Percentiles rank a stretch among this genome's conserved stretches.
Conservation (phyloP, 1,284 basidiomycete species). For the Ustilago esculenta region DNA sequence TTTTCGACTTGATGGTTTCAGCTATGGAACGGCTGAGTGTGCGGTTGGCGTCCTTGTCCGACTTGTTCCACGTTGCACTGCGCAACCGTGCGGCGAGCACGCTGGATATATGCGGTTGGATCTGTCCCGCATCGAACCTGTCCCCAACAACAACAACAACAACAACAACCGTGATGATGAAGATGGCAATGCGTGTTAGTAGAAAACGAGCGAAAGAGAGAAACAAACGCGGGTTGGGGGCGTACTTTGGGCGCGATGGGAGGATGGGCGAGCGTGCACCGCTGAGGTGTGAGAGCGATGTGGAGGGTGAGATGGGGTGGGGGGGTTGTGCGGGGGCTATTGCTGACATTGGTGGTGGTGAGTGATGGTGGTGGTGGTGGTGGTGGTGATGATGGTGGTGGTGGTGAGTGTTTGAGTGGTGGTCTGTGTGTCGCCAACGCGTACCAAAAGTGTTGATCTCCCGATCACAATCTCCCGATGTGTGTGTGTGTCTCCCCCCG, state of each 20-base stretch:
- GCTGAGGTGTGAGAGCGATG: constrained; percentile 5
- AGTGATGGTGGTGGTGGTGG: not conserved
- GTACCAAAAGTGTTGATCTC: constrained; percentile 31
- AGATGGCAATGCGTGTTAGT: too few species aligned
- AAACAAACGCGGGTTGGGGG: not conserved
- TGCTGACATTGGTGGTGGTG: constrained; percentile 3
- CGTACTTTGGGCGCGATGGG: constrained; percentile 24
- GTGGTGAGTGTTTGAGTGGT: too few species aligned
- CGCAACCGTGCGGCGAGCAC: constrained; percentile 18
- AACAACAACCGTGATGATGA: too few species aligned
- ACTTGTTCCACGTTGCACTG: constrained; percentile 41
- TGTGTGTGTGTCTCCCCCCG: not conserved
- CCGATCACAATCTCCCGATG: not conserved
- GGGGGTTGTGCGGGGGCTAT: constrained; percentile 7
- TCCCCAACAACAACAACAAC: not conserved
- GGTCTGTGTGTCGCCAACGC: too few species aligned
- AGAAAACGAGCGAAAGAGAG: too few species aligned
- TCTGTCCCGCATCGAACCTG: constrained; percentile 43
- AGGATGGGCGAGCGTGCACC: constrained; percentile 16
- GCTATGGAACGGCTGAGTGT: constrained; percentile 42
- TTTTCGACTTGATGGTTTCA: constrained; percentile 45
- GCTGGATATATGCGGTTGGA: constrained; percentile 29
- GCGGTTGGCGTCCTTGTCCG: constrained; percentile 45
- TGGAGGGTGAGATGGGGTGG: constrained; percentile 8
- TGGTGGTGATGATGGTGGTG: too few species aligned